Conservation (phyloP, 2,329 filamentous ascomycete genomes). For the Ophiostoma pallidulum region DNA sequence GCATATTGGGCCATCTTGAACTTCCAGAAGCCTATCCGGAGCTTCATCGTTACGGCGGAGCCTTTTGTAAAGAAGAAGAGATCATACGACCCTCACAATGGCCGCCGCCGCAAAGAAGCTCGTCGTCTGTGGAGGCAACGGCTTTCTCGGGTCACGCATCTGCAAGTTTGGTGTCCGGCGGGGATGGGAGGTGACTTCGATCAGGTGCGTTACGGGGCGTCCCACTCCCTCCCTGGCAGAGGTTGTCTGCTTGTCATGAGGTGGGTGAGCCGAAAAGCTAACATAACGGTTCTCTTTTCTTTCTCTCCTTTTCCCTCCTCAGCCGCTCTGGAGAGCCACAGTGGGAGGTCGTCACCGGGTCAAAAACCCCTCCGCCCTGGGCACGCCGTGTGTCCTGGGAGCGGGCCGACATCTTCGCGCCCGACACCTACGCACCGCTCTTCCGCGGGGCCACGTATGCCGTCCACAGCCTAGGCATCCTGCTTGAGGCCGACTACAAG, state of each 20-base stretch:
- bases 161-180: slow-evolving; percentile 79
- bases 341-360: slow-evolving; percentile 74
- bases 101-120: slow-evolving; percentile 54
- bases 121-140: slow-evolving; percentile 87
- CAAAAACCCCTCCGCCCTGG: slow-evolving; percentile 64
- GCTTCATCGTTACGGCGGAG: slow-evolving; percentile 3
- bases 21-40: not conserved
- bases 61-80: not conserved
- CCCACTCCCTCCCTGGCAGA: no score
- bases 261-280: no score
- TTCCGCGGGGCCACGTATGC: slow-evolving; percentile 73
- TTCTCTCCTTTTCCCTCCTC: not conserved
- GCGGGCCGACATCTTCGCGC: slow-evolving; percentile 76
- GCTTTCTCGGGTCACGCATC: slow-evolving; percentile 81
- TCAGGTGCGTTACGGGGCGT: slow-evolving; percentile 78
- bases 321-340: slow-evolving; percentile 85
- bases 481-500: slow-evolving; percentile 97
- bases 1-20: not conserved
- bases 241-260: no score
- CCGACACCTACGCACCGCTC: slow-evolving; percentile 66
- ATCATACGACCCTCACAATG: not conserved
- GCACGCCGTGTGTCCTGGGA: slow-evolving; percentile 77
- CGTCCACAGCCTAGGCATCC: slow-evolving; percentile 90
- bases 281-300: not conserved
- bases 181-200: slow-evolving; percentile 86